phyloP scores from a whole-genome alignment of 208 protist species.

The Leishmania aethiopica region DNA sequence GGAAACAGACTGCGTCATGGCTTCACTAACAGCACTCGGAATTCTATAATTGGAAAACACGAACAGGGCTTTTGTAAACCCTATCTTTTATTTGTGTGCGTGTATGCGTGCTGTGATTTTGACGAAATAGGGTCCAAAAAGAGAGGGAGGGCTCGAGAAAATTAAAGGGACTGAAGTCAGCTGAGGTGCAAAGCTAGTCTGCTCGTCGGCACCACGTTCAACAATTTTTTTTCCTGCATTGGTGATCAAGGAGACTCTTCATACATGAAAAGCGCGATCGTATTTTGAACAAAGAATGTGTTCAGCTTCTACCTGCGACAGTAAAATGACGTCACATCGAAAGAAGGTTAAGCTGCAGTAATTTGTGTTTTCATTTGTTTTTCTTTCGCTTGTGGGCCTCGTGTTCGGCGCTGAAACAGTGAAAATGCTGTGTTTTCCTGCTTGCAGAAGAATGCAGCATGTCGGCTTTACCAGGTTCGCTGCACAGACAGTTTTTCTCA shows the following conservation, averaged over 20 bases:
- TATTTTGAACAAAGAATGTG: not conserved
- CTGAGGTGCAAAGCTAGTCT: not conserved
- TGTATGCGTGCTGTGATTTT: constrained; percentile 1
- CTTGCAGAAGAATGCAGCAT: not conserved
- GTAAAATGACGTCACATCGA: not conserved
- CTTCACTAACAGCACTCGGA: not conserved
- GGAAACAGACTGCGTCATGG: constrained; percentile 6
- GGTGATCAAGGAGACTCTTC: not conserved
- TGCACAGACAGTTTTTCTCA: not conserved
- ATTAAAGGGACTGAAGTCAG: not conserved
- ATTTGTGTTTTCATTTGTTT: not conserved
- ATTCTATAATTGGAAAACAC: constrained; percentile 5
- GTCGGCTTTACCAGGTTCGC: not conserved
- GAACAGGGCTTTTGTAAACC: not conserved
- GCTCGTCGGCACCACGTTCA: not conserved
- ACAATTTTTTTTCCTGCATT: not conserved
- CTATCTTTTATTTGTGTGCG: not conserved
- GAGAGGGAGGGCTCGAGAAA: not conserved
- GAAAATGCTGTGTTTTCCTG: not conserved
- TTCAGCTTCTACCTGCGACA: no score
- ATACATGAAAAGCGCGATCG: not conserved
- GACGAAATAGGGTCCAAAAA: not conserved
- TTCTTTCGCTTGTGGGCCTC: not conserved
- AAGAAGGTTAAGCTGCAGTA: not conserved
- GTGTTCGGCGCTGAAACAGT: not conserved